phyloP scores from a whole-genome alignment of 345 rosid genomes.

The Hibiscus mutabilis region DNA sequence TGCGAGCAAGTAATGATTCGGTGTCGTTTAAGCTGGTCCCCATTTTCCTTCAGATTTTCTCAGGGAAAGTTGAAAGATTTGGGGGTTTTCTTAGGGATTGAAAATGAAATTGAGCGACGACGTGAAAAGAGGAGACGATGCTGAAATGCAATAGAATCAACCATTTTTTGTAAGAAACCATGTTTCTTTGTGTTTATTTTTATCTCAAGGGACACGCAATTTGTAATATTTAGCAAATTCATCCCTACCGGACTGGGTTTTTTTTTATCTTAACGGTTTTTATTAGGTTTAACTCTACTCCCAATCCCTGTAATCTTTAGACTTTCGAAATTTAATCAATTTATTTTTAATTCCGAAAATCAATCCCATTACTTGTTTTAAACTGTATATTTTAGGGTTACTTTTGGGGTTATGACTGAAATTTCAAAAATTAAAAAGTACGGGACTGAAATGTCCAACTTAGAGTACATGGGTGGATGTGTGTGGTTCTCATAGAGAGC shows the following conservation, averaged over 20 bases:
- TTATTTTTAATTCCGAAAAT: neutral
- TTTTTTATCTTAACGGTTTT: neutral
- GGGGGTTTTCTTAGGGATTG: neutral
- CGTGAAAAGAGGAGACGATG: neutral
- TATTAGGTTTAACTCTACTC: neutral
- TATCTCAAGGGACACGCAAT: neutral
- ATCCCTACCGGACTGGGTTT: neutral
- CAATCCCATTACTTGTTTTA: too few relatives aligned
- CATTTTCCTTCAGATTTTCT: slow-evolving; percentile 30
- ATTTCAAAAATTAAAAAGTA: too few relatives aligned
- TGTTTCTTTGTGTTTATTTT: neutral
- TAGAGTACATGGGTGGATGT: too few relatives aligned
- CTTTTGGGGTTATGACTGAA: too few relatives aligned
- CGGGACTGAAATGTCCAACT: too few relatives aligned
- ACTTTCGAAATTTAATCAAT: neutral
- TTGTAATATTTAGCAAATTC: neutral
- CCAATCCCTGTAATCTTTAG: neutral
- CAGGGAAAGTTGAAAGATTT: neutral
- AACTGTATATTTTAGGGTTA: too few relatives aligned
- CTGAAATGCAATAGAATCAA: neutral
- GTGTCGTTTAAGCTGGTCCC: slow-evolving; percentile 36
- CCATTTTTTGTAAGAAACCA: neutral
- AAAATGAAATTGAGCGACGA: neutral
- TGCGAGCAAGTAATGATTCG: slow-evolving; percentile 49
- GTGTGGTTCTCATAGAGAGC: too few relatives aligned